phyloP scores from a whole-genome alignment of 495 filamentous ascomycete species.

The Astrothelium macrocarpum region DNA sequence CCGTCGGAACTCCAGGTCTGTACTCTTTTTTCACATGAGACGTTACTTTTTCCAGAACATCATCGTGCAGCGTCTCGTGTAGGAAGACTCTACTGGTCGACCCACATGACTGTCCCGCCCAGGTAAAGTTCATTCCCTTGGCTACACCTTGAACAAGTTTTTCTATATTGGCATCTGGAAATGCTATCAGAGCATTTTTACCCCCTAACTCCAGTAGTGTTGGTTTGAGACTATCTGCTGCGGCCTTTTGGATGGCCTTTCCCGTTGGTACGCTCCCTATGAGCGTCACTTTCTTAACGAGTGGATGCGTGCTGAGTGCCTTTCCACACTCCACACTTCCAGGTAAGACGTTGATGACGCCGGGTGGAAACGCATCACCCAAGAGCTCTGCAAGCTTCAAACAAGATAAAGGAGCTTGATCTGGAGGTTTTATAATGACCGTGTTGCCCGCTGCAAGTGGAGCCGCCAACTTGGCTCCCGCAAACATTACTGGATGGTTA shows the following conservation, averaged over 20 bases:
- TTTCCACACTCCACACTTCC: slow-evolving; percentile 69
- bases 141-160: slow-evolving; percentile 50
- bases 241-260: slow-evolving; percentile 84
- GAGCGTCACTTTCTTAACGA: slow-evolving; percentile 84
- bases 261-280: slow-evolving; percentile 79
- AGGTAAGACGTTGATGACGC: slow-evolving; percentile 85
- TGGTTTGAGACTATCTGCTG: slow-evolving; percentile 76
- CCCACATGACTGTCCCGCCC: slow-evolving; percentile 86
- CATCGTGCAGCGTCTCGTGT: slow-evolving; percentile 71
- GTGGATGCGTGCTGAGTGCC: slow-evolving; percentile 63
- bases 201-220: slow-evolving; percentile 89
- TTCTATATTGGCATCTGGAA: slow-evolving; percentile 77
- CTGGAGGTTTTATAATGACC: slow-evolving; percentile 80
- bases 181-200: slow-evolving; percentile 80
- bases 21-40: slow-evolving; percentile 54
- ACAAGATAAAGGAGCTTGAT: slow-evolving; percentile 82
- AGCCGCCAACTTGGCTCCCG: slow-evolving; percentile 23
- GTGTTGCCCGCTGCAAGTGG: slow-evolving; percentile 56
- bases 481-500: slow-evolving; percentile 25
- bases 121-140: slow-evolving; percentile 41
- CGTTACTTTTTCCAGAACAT: slow-evolving; percentile 67
- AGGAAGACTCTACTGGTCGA: slow-evolving; percentile 83
- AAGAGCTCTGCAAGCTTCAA: slow-evolving; percentile 72
- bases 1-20: slow-evolving; percentile 77
- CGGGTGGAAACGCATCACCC: slow-evolving; percentile 84